Evolutionary conservation across 2,329 filamentous ascomycete species (phyloP), one percentile per base, ranked within the genome.

Genomic region (Xylariaceae sp.): DNA sequence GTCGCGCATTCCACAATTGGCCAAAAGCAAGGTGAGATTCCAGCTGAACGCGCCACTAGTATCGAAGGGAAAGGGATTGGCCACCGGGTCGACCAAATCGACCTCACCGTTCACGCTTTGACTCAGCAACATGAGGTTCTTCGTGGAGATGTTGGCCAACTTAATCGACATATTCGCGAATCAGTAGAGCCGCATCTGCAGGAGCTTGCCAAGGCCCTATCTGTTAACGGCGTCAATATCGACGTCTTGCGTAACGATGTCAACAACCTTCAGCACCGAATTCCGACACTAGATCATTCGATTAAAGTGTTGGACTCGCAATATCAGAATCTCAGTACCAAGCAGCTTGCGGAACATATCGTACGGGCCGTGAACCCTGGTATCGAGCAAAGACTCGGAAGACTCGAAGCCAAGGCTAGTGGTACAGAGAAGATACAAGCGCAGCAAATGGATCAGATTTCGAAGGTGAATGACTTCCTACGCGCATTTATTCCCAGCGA

Each of bases 301-400:
- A 26, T 80, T 4, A 61, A 60, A 16, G 64, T 71, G 1, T 59
- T 85, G 6, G 75, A 81, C 60, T 50, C 55, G 0, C 80, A 79
- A 55, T 82, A 75, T 54, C 77, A 75, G 50, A 81, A 80, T 57
- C 65, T 85, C 6, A 72, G 64, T 16, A 77, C 78, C 1, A 75
- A 71, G 39, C 60, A 67, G 2, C 66, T 81, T 21, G 75, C 73
- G 11, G 67, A 71, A 5, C 67, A 66, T 1, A 77, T 82, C 7
- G 59, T 76, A 23, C 67, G 70, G 33, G 51, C 60, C 2, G 20
- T 72, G 1, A 67, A 65, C 20, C 67, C 70, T 4, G 49, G 32
- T 11, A 2, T 44, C 15, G 56, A 59, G 29, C 54, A 53, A 15
- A 49, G 51, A 41, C 37, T 61, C 9, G 44, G 32, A 9, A 41